Conservation (phyloP, 2,329 filamentous ascomycete genomes). For the Cercospora zeina region DNA sequence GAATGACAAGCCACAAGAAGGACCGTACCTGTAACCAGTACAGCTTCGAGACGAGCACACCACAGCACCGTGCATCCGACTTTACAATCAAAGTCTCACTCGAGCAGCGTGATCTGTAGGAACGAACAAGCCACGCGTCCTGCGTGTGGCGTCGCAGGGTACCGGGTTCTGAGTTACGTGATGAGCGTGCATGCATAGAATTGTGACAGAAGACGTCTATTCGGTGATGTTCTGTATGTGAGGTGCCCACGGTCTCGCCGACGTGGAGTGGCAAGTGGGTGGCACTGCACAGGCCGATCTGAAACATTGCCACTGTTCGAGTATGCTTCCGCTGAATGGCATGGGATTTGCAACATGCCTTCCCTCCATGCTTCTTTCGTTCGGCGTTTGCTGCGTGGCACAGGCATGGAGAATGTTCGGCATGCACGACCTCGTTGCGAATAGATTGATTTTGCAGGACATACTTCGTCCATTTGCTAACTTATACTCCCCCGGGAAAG, state of each 20-base stretch:
- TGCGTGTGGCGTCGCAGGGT: slow-evolving; percentile 14
- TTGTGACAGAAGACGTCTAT: slow-evolving; percentile 14
- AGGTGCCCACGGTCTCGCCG: not conserved
- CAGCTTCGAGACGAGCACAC: too few relatives aligned
- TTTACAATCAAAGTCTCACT: not conserved
- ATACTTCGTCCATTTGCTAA: not conserved
- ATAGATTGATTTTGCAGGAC: not conserved
- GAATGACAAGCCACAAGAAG: not conserved
- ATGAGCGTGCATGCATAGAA: slow-evolving; percentile 15
- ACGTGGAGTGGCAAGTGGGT: not conserved
- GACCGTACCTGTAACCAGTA: not conserved
- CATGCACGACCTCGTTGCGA: not conserved
- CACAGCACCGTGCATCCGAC: not conserved
- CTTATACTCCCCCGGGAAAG: not conserved
- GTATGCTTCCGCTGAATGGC: not conserved
- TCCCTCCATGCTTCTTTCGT: not conserved
- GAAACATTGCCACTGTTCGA: not conserved
- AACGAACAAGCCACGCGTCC: slow-evolving; percentile 11
- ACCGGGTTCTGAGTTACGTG: slow-evolving; percentile 5
- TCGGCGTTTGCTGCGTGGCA: slow-evolving; percentile 1
- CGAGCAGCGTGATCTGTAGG: too few relatives aligned
- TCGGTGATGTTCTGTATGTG: not conserved
- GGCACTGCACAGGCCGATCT: not conserved
- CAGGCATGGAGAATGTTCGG: not conserved
- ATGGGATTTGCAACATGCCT: not conserved